Base-by-base conservation (phyloP, 2,329 filamentous ascomycete species). In the Penicillium corylophilum region DNA sequence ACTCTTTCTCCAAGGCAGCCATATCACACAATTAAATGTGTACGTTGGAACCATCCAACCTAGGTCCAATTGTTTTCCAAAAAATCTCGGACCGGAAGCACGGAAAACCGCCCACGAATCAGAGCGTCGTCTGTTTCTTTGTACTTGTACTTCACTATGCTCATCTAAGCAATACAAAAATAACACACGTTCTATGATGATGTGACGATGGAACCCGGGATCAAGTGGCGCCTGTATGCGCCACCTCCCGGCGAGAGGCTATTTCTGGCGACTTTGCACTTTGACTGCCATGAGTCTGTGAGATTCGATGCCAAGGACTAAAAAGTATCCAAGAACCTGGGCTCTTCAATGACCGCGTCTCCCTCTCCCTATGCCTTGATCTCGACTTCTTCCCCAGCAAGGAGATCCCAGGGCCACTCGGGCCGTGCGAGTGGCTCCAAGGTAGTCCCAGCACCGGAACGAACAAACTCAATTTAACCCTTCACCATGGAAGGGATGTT, bases 401-500 rank as follows among this genome's bases (percentile, higher is more conserved):
- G 46, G 46, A 49, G 46, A 41, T 41, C 23, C 9, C 23, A 36
- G 46, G 39, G 15, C 46, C 46, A 20, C n/a, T 46, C 51, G 48
- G 48, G 51, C 51, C 54, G 48, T 56, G 54, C 44, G 49, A 50
- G 36, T 50, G 29, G n/a, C n/a, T n/a, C n/a, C 39, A 13, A 38
- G 39, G 12, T 10, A 31, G n/a, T 39, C 26, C 18, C 39, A 45
- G 43, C 8, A 9, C 41, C 33, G n/a, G 13, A 38, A 46, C 33
- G 13, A 44, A 44, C 31, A 47, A 53, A 57, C 44, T 57, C 51
- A 51, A 51, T 58, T 48, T 23, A 16, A 28, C 33, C 10, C 29
- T 44, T 29, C 22, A 10, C 46, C 28, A 31, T 41, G 39, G 22
- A 9, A 24, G 13, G 38, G 15, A 4, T 26, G 9, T n/a, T 20